Conservation (phyloP, 768 basidiomycete genomes). For the Strobilomyces confusus region DNA sequence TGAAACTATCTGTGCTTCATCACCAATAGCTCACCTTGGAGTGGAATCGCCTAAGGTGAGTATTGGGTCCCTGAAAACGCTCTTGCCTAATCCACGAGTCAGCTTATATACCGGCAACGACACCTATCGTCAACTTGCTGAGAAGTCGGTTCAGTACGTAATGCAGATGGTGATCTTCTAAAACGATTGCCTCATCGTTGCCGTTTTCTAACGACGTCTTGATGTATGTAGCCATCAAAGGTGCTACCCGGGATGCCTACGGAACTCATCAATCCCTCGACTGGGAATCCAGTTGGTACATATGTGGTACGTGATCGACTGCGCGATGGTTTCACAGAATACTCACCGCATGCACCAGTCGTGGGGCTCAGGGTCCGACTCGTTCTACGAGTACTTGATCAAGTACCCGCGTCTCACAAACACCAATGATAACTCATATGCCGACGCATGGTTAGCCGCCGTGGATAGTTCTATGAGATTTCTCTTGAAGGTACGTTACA, state of each 20-base stretch:
- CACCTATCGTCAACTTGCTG: conserved; percentile 53
- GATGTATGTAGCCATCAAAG: conserved; percentile 7
- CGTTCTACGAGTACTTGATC: conserved; percentile 76
- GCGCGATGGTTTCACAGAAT: neutral
- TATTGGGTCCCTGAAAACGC: neutral
- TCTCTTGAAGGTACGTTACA: conserved; percentile 45
- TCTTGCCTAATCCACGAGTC: neutral
- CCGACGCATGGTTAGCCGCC: conserved; percentile 65
- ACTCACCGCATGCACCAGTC: conserved; percentile 39
- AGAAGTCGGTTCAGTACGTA: conserved; percentile 50
- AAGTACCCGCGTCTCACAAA: conserved; percentile 67
- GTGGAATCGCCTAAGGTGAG: conserved; percentile 48
- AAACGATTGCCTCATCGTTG: neutral
- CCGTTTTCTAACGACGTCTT: neutral
- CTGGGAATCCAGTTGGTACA: conserved; percentile 46
- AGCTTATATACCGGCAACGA: conserved; percentile 53
- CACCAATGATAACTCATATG: conserved; percentile 56
- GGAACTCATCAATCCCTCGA: conserved; percentile 52
- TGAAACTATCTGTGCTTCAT: neutral
- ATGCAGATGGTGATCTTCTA: conserved; percentile 34
- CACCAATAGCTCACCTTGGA: conserved; percentile 50
- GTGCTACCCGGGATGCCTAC: conserved; percentile 48
- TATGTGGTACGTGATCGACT: conserved; percentile 45
- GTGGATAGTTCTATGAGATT: conserved; percentile 66
- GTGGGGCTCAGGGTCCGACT: conserved; percentile 70